A percentile compares a stretch with the other conserved stretches of the same genome.
Conservation (phyloP, 2,329 filamentous ascomycete genomes). For the Colletotrichum higginsianum region DNA sequence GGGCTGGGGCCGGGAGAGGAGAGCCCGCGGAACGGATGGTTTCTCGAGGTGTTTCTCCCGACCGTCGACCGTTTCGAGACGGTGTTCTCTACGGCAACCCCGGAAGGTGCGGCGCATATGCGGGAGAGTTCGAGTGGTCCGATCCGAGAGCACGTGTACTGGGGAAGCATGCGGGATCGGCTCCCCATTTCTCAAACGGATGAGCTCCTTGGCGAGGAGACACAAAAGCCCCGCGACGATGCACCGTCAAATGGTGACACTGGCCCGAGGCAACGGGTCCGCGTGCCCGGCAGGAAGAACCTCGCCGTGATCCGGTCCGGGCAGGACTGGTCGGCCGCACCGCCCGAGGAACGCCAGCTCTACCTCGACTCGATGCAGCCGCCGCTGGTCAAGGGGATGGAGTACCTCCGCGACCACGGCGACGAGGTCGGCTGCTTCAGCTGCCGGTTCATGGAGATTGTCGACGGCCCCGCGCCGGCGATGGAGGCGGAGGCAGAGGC, state of each 20-base stretch:
- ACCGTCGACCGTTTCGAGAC: slow-evolving; percentile 60
- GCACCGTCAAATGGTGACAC: neutral
- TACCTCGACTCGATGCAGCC: slow-evolving; percentile 62
- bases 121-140: slow-evolving; percentile 52
- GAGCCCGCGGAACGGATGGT: slow-evolving; percentile 53
- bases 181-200: slow-evolving; percentile 57
- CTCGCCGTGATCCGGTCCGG: slow-evolving; percentile 61
- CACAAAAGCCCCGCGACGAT: slow-evolving; percentile 42
- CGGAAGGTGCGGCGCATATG: slow-evolving; percentile 59
- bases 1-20: slow-evolving; percentile 44
- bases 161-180: slow-evolving; percentile 62
- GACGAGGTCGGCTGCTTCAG: slow-evolving; percentile 58
- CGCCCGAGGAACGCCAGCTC: slow-evolving; percentile 56
- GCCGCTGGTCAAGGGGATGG: slow-evolving; percentile 58
- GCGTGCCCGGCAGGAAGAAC: slow-evolving; percentile 54
- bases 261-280: slow-evolving; percentile 13
- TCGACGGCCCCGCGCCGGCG: slow-evolving; percentile 47
- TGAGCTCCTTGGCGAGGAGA: slow-evolving; percentile 46
- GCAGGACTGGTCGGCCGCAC: slow-evolving; percentile 59
- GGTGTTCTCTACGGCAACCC: slow-evolving; percentile 54
- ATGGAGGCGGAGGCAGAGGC: no score
- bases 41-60: slow-evolving; percentile 59
- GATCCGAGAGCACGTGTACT: slow-evolving; percentile 60
- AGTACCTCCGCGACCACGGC: slow-evolving; percentile 59
- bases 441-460: slow-evolving; percentile 60